Percentiles rank a stretch among this genome's conserved stretches.
These are phyloP conservation scores for Coelastrella sp. DNA, from an alignment of 139 green algal genomes.

Conservation along the genomic window DNA sequence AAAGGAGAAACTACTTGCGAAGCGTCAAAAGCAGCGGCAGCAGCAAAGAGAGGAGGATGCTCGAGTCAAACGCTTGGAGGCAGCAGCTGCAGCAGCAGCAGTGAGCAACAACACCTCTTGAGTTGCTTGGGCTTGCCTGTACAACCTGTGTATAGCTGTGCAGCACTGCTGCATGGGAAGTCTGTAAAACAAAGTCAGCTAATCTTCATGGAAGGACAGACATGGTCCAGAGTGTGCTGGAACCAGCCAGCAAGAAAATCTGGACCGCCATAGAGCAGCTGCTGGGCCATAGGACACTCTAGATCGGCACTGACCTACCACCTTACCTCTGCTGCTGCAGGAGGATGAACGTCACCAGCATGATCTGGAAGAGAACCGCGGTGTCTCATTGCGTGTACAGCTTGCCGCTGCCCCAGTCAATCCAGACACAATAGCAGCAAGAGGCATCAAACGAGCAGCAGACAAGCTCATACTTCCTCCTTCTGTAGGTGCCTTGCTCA, in stretches of 20 bases:
- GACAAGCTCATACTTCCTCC: slow-evolving; percentile 86
- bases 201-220: no score
- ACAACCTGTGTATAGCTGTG: no score
- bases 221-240: no score
- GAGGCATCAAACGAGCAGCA: slow-evolving; percentile 67
- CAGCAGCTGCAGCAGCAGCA: slow-evolving; percentile 54
- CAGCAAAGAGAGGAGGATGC: slow-evolving; percentile 56
- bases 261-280: no score
- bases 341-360: slow-evolving; percentile 51
- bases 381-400: slow-evolving; percentile 57
- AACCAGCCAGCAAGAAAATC: no score
- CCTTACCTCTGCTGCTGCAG: slow-evolving; percentile 13
- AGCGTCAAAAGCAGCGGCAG: slow-evolving; percentile 55
- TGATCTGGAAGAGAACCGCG: slow-evolving; percentile 65
- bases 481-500: slow-evolving; percentile 66
- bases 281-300: no score
- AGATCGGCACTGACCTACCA: no score
- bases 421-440: slow-evolving; percentile 37
- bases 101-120: slow-evolving; percentile 27
- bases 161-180: no score
- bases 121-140: no score
- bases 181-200: no score
- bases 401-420: slow-evolving; percentile 62
- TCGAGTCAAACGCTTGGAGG: slow-evolving; percentile 33
- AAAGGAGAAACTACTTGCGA: slow-evolving; percentile 58